Conservation (phyloP, 73 alveolate genomes). For the Paramecium sexaurelia region DNA sequence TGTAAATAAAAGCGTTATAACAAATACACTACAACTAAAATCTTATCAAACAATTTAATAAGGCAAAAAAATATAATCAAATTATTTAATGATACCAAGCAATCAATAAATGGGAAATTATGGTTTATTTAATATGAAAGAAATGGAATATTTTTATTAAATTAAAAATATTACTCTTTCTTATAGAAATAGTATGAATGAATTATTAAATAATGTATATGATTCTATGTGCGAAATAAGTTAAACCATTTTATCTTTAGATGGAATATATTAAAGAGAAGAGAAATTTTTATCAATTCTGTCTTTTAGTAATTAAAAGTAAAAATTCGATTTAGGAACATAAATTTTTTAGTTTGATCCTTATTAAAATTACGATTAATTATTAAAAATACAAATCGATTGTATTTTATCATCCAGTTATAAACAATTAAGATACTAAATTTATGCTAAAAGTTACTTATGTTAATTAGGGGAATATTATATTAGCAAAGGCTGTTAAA, state of each 20-base stretch:
- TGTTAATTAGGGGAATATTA: constrained; percentile 1
- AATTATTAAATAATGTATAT: not conserved
- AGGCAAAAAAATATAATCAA: not conserved
- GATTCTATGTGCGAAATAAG: not conserved
- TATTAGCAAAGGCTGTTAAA: not conserved
- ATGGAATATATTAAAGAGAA: not conserved
- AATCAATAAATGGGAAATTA: not conserved
- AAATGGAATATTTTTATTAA: not conserved
- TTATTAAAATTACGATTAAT: too few relatives aligned
- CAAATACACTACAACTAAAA: not conserved
- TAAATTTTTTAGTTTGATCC: not conserved
- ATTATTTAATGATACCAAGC: not conserved
- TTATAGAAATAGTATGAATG: not conserved
- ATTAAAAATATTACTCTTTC: not conserved
- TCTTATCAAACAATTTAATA: not conserved
- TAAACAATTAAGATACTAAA: not conserved
- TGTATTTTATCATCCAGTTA: not conserved
- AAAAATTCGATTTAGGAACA: not conserved
- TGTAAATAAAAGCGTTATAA: not conserved
- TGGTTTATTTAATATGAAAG: not conserved
- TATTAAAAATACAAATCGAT: not conserved
- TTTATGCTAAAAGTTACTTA: not conserved
- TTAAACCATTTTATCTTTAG: not conserved
- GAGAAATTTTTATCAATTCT: not conserved
- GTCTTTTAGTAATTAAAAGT: not conserved